phyloP scores from a whole-genome alignment of 345 rosid genomes.

The Garcia nutans region DNA sequence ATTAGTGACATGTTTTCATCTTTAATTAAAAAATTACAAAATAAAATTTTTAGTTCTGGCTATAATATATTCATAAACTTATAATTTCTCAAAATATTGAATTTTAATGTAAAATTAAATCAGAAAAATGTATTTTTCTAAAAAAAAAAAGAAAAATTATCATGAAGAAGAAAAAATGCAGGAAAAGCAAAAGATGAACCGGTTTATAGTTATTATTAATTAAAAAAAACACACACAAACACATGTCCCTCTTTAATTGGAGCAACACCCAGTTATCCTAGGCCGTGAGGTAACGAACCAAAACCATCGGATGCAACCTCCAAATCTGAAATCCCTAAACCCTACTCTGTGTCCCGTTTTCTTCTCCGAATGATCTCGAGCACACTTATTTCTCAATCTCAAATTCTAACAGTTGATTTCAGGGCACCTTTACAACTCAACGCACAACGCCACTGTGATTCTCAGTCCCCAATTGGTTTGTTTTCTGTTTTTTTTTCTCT shows the following conservation, averaged over 20 bases:
- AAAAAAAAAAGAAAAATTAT: too few relatives aligned
- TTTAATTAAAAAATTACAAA: too few relatives aligned
- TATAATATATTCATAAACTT: too few relatives aligned
- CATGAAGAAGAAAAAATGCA: too few relatives aligned
- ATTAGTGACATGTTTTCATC: too few relatives aligned
- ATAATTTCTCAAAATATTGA: too few relatives aligned
- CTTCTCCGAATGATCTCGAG: neutral
- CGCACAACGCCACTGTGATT: neutral
- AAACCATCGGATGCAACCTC: neutral
- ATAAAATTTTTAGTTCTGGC: too few relatives aligned
- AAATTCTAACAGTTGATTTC: neutral
- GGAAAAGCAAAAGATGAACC: too few relatives aligned
- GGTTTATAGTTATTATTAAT: too few relatives aligned
- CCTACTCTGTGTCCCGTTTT: neutral
- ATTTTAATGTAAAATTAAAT: too few relatives aligned
- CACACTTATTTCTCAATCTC: neutral
- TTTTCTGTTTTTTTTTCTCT: neutral
- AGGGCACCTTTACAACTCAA: neutral
- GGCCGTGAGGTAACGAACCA: neutral
- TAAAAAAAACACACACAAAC: too few relatives aligned
- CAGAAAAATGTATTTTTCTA: too few relatives aligned
- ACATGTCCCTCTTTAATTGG: neutral
- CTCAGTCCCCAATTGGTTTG: constrained; percentile 18
- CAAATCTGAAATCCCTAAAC: neutral
- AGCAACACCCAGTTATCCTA: neutral